These are phyloP conservation scores for Effrenium voratum DNA, from an alignment of 73 alveolate genomes.

Conservation along the genomic window DNA sequence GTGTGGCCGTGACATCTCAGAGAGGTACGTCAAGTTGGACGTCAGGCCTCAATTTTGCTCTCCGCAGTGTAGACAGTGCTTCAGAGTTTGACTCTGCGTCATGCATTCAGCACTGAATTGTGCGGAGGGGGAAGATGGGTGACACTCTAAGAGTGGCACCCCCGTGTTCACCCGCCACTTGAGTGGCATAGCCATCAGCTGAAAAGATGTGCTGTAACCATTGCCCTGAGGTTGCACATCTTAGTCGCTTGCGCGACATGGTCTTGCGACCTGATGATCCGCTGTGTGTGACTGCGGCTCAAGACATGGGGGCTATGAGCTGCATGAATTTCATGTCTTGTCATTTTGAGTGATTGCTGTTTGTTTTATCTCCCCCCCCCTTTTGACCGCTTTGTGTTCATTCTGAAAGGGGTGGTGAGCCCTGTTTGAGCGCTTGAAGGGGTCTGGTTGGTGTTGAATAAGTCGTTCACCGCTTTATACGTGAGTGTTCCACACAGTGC, in stretches of 20 bases:
- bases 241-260: too few species aligned
- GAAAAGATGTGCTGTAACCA: too few species aligned
- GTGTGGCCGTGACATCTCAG: background rate
- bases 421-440: background rate
- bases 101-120: background rate
- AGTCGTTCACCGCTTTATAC: background rate
- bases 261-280: background rate
- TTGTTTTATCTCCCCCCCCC: background rate
- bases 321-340: background rate
- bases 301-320: too few species aligned
- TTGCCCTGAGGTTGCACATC: too few species aligned
- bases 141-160: background rate
- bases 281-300: too few species aligned
- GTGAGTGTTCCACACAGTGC: too few species aligned
- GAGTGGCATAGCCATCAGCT: too few species aligned
- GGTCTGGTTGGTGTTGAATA: background rate
- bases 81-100: background rate
- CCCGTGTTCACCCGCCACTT: too few species aligned
- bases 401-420: background rate
- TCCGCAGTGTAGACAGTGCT: background rate
- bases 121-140: background rate
- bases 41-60: background rate
- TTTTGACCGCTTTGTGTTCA: background rate
- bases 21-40: background rate
- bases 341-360: background rate